Evolutionary conservation across 2,329 filamentous ascomycete genomes (phyloP), one percentile per base, ranked within the genome.

Genomic region (Chrysosporium queenslandicum): DNA sequence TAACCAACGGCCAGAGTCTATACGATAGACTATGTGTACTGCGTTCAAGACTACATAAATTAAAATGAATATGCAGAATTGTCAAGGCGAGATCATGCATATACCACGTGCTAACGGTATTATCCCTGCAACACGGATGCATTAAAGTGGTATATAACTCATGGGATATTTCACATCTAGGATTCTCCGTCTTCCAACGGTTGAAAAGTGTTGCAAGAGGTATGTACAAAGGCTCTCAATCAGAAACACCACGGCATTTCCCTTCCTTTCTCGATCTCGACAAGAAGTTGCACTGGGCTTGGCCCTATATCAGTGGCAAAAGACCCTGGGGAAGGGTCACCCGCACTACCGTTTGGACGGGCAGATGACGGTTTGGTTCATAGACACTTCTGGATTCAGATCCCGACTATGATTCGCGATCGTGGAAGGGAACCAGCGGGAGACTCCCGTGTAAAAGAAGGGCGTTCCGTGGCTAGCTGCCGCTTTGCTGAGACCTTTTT

Each of bases 381-480:
- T 50, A 42, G 9, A 39, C 25, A 34, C 37, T 42, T 7, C 36
- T 42, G n/a, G 37, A 32, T 50, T 42, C 47, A 50, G 47, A 50
- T 50, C 47, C n/a, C 23, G 37, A 41, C 47, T 14, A 16, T 42
- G 47, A 41, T 34, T 50, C 47, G 47, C 47, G 47, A 50, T 50
- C 20, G 18, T 21, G 25, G 16, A 41, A 50, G 39, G 36, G 37
- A 41, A 14, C 37, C 47, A 50, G 39, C 47, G 47, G 47, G 47
- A 42, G 37, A 18, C 29, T 42, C 18, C 47, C 47, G 37, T 42
- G 46, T 42, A 18, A 42, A 14, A 34, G 2, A 18, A 5, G 34
- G 12, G 46, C 36, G 25, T 50, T 50, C 47, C 47, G 47, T 50
- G 47, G 47, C 47, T 50, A 50, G 47, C 47, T 50, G 47, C 47